Conservation (phyloP, 805 yeast genomes). For the Yamadazyma takamatsuzukensis region DNA sequence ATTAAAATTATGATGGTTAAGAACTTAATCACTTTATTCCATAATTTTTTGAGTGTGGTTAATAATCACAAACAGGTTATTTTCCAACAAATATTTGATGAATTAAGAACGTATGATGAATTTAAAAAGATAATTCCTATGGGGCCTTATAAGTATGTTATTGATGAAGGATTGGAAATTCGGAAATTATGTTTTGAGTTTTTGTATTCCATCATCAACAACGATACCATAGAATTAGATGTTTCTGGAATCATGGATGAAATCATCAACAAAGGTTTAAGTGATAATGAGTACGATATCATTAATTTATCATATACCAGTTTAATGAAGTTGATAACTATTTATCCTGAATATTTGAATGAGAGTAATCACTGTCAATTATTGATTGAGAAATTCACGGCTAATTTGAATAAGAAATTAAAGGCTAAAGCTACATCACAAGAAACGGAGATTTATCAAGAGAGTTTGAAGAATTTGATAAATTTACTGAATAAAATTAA, state of each 20-base stretch:
- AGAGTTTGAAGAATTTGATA: conserved; percentile 22
- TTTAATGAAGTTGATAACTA: conserved; percentile 34
- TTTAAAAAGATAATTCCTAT: conserved; percentile 66
- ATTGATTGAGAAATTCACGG: conserved; percentile 32
- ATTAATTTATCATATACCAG: conserved; percentile 48
- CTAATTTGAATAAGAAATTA: conserved; percentile 43
- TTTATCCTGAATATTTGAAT: conserved; percentile 22
- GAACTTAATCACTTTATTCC: conserved; percentile 11
- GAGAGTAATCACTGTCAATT: conserved; percentile 18
- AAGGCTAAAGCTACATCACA: conserved; percentile 65
- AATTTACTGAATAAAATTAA: conserved; percentile 7
- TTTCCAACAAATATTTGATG: conserved; percentile 51
- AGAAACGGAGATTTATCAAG: conserved; percentile 56
- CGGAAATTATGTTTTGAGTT: conserved; percentile 72
- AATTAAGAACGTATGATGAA: conserved; percentile 51
- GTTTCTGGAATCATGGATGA: conserved; percentile 34
- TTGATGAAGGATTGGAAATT: conserved; percentile 73
- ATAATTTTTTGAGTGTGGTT: conserved; percentile 7
- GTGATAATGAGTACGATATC: conserved; percentile 61
- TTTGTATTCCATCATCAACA: conserved; percentile 49
- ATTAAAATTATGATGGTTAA: conserved; percentile 33
- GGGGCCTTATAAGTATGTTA: conserved; percentile 83
- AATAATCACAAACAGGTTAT: conserved; percentile 14
- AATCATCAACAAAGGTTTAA: conserved; percentile 47
- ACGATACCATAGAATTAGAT: conserved; percentile 22